Conservation (phyloP, 108 stramenopile genomes). For the Nitzschia sp. region DNA sequence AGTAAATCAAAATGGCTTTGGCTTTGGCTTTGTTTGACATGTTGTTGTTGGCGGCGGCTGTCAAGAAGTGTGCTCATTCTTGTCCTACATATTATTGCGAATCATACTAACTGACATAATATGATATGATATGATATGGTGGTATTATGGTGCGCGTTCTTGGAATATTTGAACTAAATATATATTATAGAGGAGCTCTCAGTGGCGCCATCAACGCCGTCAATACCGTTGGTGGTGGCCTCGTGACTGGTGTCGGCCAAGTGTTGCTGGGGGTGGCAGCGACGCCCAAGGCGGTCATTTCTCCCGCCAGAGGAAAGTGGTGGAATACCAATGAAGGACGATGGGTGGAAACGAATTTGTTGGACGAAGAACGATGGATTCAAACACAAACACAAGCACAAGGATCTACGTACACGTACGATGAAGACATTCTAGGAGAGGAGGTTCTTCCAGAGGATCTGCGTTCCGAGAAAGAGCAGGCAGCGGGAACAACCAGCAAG, state of each 20-base stretch:
- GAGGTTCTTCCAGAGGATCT: constrained; percentile 18
- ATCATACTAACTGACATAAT: too few species aligned
- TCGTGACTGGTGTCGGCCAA: constrained; percentile 53
- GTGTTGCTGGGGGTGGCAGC: constrained; percentile 52
- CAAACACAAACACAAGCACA: constrained; percentile 27
- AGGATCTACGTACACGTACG: constrained; percentile 26
- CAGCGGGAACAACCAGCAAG: constrained; percentile 10
- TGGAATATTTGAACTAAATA: too few species aligned
- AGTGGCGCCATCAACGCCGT: constrained; percentile 50
- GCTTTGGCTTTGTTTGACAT: too few species aligned
- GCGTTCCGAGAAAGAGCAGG: not conserved
- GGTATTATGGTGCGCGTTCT: too few species aligned
- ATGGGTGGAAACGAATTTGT: constrained; percentile 57
- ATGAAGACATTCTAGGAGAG: constrained; percentile 63
- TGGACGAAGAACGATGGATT: constrained; percentile 47
- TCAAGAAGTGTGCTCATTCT: too few species aligned
- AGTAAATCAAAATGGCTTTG: not conserved
- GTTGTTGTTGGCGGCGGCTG: too few species aligned
- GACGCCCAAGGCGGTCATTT: constrained; percentile 54
- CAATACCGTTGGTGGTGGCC: constrained; percentile 31
- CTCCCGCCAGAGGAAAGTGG: constrained; percentile 55
- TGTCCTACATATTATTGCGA: too few species aligned
- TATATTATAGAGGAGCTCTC: too few species aligned
- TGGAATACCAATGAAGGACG: constrained; percentile 63
- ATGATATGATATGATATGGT: too few species aligned